Percentiles rank a stretch among this genome's conserved stretches.
phyloP scores from a whole-genome alignment of 2,329 filamentous ascomycete genomes.

The Pseudopithomyces maydicus region DNA sequence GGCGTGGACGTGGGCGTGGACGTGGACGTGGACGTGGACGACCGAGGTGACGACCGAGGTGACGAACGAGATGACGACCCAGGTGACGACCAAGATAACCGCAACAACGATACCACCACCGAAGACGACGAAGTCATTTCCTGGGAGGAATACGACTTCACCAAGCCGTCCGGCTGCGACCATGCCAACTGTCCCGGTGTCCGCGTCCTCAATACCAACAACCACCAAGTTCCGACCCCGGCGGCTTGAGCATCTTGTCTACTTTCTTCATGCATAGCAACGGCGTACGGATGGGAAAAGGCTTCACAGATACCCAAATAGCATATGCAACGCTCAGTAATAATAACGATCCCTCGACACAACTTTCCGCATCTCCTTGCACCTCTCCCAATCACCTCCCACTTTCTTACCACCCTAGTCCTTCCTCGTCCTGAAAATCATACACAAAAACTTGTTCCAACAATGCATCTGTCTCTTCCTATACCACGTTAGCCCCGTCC shows the following conservation, averaged over 20 bases:
- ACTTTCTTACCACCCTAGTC: slow-evolving; percentile 27
- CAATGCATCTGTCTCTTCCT: slow-evolving; percentile 32
- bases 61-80: no score
- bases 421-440: slow-evolving; percentile 31
- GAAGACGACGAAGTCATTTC: slow-evolving; percentile 33
- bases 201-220: no score
- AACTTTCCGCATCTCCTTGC: background rate
- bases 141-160: slow-evolving; percentile 58
- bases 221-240: background rate
- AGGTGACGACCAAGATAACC: slow-evolving; percentile 14
- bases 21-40: no score
- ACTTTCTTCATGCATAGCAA: background rate
- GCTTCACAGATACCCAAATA: background rate
- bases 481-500: background rate
- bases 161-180: slow-evolving; percentile 56
- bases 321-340: background rate
- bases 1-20: slow-evolving; percentile 24
- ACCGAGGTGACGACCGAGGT: no score
- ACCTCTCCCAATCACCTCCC: background rate
- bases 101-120: no score
- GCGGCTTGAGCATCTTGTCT: background rate
- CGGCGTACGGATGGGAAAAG: background rate
- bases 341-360: background rate
- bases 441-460: slow-evolving; percentile 34
- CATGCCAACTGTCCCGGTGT: slow-evolving; percentile 29